These are phyloP conservation scores for Rhododendron williamsianum DNA, from an alignment of 148 eudicot genomes.

Conservation along the genomic window DNA sequence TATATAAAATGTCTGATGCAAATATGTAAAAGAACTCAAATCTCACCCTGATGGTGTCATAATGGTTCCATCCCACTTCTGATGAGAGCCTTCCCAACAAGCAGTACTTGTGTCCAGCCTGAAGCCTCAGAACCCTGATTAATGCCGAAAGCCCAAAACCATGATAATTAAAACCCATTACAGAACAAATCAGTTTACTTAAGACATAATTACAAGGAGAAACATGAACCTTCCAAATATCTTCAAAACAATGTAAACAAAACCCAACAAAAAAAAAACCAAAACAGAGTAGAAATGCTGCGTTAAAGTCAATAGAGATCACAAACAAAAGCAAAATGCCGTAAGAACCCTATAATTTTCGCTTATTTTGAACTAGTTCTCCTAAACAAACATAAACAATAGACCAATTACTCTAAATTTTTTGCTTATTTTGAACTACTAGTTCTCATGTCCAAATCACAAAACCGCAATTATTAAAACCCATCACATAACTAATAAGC, in stretches of 20 bases:
- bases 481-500: not conserved
- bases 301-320: not conserved
- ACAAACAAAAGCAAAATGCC: not conserved
- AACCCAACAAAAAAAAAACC: not conserved
- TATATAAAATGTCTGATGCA: not conserved
- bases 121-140: constrained; percentile 67
- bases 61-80: constrained; percentile 80
- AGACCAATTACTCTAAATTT: no score
- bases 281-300: not conserved
- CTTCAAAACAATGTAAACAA: not conserved
- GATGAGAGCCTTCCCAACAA: constrained; percentile 59
- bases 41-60: constrained; percentile 61
- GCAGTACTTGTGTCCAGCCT: constrained; percentile 79
- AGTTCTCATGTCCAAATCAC: not conserved
- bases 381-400: no score
- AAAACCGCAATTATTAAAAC: not conserved
- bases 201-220: not conserved
- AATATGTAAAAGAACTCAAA: not conserved
- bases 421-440: not conserved
- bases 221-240: not conserved
- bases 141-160: not conserved
- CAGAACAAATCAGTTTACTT: not conserved
- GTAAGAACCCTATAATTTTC: no score
- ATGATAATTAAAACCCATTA: not conserved
- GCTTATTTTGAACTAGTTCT: constrained; percentile 45